phyloP scores from a whole-genome alignment of 345 rosid genomes.

The Brassica rapa region DNA sequence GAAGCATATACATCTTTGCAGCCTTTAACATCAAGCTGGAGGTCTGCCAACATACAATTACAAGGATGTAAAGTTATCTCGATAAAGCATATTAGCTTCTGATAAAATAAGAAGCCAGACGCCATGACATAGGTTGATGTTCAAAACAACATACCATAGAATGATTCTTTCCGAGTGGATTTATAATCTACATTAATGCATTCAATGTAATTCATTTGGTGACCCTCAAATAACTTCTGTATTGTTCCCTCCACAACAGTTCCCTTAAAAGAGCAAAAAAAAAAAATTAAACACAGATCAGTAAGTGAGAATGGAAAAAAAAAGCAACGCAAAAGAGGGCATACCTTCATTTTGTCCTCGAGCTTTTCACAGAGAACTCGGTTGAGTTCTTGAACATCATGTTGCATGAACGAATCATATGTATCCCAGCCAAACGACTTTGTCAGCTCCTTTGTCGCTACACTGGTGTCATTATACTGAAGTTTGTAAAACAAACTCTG shows the following conservation, averaged over 20 bases:
- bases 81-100: constrained; percentile 14
- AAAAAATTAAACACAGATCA: constrained; percentile 7
- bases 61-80: constrained; percentile 19
- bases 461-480: constrained; percentile 89
- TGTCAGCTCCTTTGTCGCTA: constrained; percentile 89
- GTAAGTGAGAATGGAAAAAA: constrained; percentile 11
- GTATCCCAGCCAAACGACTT: constrained; percentile 99
- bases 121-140: neutral
- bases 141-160: constrained; percentile 65
- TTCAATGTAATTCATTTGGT: constrained; percentile 95
- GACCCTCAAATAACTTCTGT: constrained; percentile 95
- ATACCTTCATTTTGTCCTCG: constrained; percentile 96
- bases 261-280: constrained; percentile 52
- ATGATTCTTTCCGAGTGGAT: constrained; percentile 93
- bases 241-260: constrained; percentile 99
- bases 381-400: constrained; percentile 97
- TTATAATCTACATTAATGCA: constrained; percentile 96
- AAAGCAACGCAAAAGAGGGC: constrained; percentile 13
- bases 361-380: constrained; percentile 93
- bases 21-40: neutral
- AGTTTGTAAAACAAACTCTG: constrained; percentile 96
- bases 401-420: constrained; percentile 97
- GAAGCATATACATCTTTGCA: neutral
- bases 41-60: constrained; percentile 37
- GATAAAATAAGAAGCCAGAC: neutral